Conservation (phyloP, 1,139 yeast genomes). For the Debaryomycetaceae sp. region DNA sequence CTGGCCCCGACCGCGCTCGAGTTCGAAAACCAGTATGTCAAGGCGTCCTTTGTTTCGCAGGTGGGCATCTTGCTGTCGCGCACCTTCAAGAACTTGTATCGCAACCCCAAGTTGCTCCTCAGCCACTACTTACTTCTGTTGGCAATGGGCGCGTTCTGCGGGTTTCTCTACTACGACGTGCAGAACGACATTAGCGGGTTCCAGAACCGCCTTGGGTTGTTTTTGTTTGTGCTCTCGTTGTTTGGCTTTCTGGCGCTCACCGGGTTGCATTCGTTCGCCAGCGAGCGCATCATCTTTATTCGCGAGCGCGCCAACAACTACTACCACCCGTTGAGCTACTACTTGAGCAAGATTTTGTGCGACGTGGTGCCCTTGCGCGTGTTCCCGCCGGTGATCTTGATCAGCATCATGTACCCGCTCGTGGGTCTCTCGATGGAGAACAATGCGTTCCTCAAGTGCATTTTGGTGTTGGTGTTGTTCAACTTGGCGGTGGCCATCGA, state of each 20-base stretch:
- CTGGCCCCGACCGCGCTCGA: conserved; percentile 29
- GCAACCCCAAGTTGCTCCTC: conserved; percentile 81
- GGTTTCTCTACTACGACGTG: conserved; percentile 76
- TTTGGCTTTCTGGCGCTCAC: conserved; percentile 94
- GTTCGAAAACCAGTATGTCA: conserved; percentile 31
- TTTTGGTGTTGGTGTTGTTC: conserved; percentile 69
- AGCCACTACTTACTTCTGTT: conserved; percentile 80
- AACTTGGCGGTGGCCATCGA: conserved; percentile 84
- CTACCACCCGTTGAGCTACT: conserved; percentile 82
- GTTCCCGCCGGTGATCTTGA: conserved; percentile 79
- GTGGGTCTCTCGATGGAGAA: conserved; percentile 82
- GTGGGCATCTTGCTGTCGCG: conserved; percentile 70
- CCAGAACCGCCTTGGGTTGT: conserved; percentile 89
- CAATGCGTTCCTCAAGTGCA: conserved; percentile 70
- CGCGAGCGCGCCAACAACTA: conserved; percentile 94
- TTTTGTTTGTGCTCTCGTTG: conserved; percentile 82
- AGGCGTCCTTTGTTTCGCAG: conserved; percentile 62
- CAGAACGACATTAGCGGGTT: conserved; percentile 90
- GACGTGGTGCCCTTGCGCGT: conserved; percentile 88
- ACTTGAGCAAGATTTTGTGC: conserved; percentile 77
- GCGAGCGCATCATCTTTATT: conserved; percentile 82
- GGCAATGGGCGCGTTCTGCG: conserved; percentile 77
- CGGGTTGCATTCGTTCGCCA: conserved; percentile 82
- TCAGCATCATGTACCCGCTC: conserved; percentile 86
- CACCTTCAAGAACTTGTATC: conserved; percentile 84